Percentiles rank a stretch among this genome's conserved stretches.
Evolutionary conservation across 306 rosid genomes (phyloP).

Genomic region (Cyamopsis tetragonoloba): DNA sequence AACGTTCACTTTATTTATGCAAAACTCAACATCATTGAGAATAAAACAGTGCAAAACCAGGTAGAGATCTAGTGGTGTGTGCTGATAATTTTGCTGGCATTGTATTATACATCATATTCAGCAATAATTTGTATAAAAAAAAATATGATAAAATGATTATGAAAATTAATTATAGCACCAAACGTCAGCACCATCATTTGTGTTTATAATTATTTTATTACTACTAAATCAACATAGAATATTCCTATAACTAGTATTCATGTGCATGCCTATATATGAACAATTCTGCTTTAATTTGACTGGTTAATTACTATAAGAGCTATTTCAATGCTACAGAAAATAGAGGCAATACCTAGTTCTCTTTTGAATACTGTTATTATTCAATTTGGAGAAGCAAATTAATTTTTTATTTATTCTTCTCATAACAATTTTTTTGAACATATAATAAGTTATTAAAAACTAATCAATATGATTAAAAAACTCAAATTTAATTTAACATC

Average conservation of each 20-base stretch:
- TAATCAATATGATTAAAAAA: too few species aligned
- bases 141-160: not conserved
- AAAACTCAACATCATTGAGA: constrained; percentile 27
- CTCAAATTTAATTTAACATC: not conserved
- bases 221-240: constrained; percentile 14
- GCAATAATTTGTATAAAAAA: not conserved
- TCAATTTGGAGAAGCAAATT: too few species aligned
- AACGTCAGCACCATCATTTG: constrained; percentile 10
- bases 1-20: constrained; percentile 9
- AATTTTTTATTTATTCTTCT: too few species aligned
- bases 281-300: not conserved
- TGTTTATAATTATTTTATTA: not conserved
- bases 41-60: constrained; percentile 1
- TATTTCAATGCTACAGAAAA: not conserved
- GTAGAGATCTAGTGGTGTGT: constrained; percentile 17
- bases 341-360: not conserved
- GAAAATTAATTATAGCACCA: constrained; percentile 9
- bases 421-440: too few species aligned
- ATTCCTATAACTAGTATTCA: constrained; percentile 6
- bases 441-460: too few species aligned
- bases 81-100: constrained; percentile 20
- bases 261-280: not conserved
- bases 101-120: not conserved
- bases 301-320: not conserved
- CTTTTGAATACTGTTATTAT: too few species aligned